phyloP scores from a whole-genome alignment of 1,284 basidiomycete genomes.

The Cryptococcus amylolentus region DNA sequence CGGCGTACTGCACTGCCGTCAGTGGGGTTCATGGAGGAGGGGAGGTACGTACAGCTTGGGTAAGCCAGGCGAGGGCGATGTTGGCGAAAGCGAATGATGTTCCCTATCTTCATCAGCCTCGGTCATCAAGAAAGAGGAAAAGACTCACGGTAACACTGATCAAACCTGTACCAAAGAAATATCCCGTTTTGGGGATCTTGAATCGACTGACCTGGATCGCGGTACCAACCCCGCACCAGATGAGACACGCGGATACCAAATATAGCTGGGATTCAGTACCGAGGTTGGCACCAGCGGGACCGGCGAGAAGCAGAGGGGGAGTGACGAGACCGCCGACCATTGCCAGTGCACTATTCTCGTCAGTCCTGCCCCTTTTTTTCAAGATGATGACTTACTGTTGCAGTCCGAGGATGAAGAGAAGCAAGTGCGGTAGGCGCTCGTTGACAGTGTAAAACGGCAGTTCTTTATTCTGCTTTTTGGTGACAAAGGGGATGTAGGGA shows the following conservation, averaged over 20 bases:
- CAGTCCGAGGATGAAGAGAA: constrained; percentile 32
- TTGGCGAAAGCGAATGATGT: constrained; percentile 36
- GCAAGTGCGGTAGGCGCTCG: constrained; percentile 28
- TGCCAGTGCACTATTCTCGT: constrained; percentile 21
- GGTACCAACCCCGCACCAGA: constrained; percentile 32
- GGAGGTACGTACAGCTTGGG: constrained; percentile 12
- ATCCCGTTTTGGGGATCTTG: constrained; percentile 22
- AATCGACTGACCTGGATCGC: constrained; percentile 28
- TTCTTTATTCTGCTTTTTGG: constrained; percentile 23
- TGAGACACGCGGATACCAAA: constrained; percentile 34
- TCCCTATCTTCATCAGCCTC: not conserved
- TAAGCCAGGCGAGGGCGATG: constrained; percentile 26
- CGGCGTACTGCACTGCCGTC: constrained; percentile 14
- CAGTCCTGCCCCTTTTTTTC: not conserved
- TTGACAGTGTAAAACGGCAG: constrained; percentile 35
- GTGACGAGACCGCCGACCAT: constrained; percentile 36
- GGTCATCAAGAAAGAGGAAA: not conserved
- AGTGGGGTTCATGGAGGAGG: not conserved
- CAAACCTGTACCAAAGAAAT: constrained; percentile 34
- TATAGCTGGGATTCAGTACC: constrained; percentile 27
- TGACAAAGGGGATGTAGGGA: constrained; percentile 31
- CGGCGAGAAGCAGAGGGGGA: constrained; percentile 30
- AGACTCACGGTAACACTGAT: constrained; percentile 21
- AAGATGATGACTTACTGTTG: constrained; percentile 24
- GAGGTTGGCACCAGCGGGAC: constrained; percentile 26